Evolutionary conservation across 257 asterid genomes (phyloP).

Genomic region (Haberlea rhodopensis): DNA sequence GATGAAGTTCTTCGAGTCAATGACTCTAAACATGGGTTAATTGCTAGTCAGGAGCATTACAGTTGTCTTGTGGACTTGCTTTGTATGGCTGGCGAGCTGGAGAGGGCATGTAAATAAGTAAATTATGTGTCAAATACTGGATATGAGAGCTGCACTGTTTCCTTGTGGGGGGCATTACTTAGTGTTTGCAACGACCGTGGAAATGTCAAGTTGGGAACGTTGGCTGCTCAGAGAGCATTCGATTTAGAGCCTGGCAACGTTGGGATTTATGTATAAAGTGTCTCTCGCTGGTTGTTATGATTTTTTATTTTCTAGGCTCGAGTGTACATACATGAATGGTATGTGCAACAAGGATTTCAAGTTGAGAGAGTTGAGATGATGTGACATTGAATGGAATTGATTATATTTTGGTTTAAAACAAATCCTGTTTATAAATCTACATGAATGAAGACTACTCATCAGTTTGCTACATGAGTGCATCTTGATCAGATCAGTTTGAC

Average conservation of each 20-base stretch:
- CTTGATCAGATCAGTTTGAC: no score
- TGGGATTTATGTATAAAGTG: slow-evolving; percentile 68
- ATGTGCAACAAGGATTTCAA: no score
- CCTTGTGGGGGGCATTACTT: slow-evolving; percentile 96
- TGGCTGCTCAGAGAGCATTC: slow-evolving; percentile 72
- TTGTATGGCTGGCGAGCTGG: slow-evolving; percentile 78
- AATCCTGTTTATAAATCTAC: no score
- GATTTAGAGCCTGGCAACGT: slow-evolving; percentile 61
- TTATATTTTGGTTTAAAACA: no score
- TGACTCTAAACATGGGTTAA: slow-evolving; percentile 51
- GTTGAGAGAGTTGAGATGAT: no score
- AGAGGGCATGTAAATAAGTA: slow-evolving; percentile 57
- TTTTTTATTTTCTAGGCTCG: no score
- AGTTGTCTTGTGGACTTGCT: slow-evolving; percentile 80
- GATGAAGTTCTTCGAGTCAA: slow-evolving; percentile 57
- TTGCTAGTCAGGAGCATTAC: slow-evolving; percentile 66
- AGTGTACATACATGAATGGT: no score
- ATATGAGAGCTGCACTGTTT: slow-evolving; percentile 28
- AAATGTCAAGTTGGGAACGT: slow-evolving; percentile 59
- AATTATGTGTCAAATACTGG: slow-evolving; percentile 38
- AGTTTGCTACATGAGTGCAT: no score
- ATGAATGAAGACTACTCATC: no score
- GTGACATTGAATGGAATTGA: no score
- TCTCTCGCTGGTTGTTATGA: no score
- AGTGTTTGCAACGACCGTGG: slow-evolving; percentile 70